Evolutionary conservation across 805 yeast genomes (phyloP).

Genomic region (Pichia heedii): DNA sequence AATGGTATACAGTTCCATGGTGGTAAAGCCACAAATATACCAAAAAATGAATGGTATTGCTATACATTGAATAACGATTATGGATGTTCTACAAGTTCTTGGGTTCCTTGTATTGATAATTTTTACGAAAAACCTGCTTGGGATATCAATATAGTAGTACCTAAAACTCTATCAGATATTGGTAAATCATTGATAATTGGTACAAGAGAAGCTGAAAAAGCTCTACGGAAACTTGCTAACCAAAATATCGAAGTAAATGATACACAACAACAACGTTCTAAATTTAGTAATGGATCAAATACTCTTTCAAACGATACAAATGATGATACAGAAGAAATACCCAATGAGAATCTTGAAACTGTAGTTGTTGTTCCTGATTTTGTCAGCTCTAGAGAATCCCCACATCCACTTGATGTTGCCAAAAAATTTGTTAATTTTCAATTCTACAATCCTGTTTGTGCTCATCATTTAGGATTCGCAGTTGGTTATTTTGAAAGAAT

Average conservation of each 20-base stretch:
- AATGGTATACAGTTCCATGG: constrained; percentile 74
- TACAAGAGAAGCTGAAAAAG: constrained; percentile 27
- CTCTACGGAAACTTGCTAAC: constrained; percentile 19
- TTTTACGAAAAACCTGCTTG: constrained; percentile 84
- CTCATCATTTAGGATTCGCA: constrained; percentile 94
- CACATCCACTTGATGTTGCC: constrained; percentile 66
- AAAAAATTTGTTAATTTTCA: constrained; percentile 70
- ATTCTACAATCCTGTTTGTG: constrained; percentile 80
- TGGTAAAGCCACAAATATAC: constrained; percentile 38
- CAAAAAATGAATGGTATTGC: constrained; percentile 61
- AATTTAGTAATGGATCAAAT: constrained; percentile 7
- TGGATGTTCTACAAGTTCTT: constrained; percentile 80
- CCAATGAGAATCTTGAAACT: constrained; percentile 39
- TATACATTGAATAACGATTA: constrained; percentile 74
- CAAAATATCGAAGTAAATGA: constrained; percentile 30
- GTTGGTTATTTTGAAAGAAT: constrained; percentile 76
- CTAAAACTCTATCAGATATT: constrained; percentile 69
- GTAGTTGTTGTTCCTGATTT: constrained; percentile 65
- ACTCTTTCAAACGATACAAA: constrained; percentile 15
- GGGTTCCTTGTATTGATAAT: constrained; percentile 95
- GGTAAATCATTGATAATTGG: constrained; percentile 39
- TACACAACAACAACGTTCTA: constrained; percentile 18
- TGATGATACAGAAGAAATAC: constrained; percentile 36
- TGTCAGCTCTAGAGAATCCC: constrained; percentile 54
- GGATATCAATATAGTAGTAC: constrained; percentile 82